Conservation (phyloP, 176 grass and related monocot genomes). For the Tillandsia leiboldiana region DNA sequence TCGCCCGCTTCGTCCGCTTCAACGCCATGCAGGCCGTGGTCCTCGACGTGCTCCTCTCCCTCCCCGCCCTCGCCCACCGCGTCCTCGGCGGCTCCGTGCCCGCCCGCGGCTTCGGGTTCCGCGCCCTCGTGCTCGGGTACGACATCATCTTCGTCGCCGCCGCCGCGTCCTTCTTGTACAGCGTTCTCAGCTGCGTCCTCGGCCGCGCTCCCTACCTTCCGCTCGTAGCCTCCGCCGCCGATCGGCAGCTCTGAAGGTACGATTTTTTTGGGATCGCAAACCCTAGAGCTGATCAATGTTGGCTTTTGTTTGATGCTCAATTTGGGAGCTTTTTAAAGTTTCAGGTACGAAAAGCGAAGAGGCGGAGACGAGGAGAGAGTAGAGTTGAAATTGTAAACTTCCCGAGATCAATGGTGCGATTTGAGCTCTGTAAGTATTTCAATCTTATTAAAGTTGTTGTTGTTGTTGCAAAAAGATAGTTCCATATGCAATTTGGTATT, state of each 20-base stretch:
- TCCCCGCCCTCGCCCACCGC: constrained; percentile 28
- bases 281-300: too few species aligned
- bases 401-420: too few species aligned
- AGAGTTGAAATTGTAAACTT: too few species aligned
- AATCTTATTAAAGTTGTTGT: too few species aligned
- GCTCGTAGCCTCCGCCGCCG: constrained; percentile 14
- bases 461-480: too few species aligned
- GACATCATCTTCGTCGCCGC: constrained; percentile 20
- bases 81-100: constrained; percentile 23
- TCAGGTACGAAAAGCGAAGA: too few species aligned
- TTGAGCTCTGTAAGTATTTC: too few species aligned
- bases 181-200: constrained; percentile 18
- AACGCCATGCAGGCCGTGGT: constrained; percentile 34
- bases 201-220: constrained; percentile 33
- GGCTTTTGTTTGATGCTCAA: too few species aligned
- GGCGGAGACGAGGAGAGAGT: too few species aligned
- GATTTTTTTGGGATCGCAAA: too few species aligned
- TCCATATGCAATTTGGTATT: too few species aligned
- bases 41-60: constrained; percentile 35
- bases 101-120: constrained; percentile 8
- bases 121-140: constrained; percentile 22
- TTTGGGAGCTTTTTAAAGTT: too few species aligned
- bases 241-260: constrained; percentile 23
- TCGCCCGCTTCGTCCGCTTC: constrained; percentile 43
- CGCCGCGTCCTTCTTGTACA: constrained; percentile 22